Evolutionary conservation across 2,329 filamentous ascomycete genomes (phyloP).

Genomic region (Monilinia fructicola): DNA sequence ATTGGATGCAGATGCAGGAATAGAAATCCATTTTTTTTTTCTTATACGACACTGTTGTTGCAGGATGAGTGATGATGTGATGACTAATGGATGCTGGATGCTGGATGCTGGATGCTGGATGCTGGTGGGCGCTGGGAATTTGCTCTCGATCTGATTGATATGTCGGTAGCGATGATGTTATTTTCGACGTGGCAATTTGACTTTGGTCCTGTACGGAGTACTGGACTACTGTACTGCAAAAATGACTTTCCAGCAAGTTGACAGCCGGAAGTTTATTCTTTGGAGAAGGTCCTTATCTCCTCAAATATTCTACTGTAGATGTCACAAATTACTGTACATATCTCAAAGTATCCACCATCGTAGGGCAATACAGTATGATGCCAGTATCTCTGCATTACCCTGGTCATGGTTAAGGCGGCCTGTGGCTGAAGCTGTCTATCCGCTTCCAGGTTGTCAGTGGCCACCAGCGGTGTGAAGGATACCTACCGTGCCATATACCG

Average conservation of each 20-base stretch:
- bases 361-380: too few species aligned
- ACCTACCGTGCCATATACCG: background rate
- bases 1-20: too few species aligned
- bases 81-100: too few species aligned
- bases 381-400: background rate
- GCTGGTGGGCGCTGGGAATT: background rate
- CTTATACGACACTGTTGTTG: too few species aligned
- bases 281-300: background rate
- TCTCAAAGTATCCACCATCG: background rate
- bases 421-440: conserved; percentile 15
- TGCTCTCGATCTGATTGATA: background rate
- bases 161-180: background rate
- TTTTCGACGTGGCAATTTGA: background rate
- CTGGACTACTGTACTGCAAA: too few species aligned
- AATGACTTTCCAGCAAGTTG: background rate
- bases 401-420: conserved; percentile 1
- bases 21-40: background rate
- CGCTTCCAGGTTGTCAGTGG: too few species aligned
- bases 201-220: too few species aligned
- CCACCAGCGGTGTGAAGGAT: background rate
- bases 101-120: too few species aligned
- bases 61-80: background rate
- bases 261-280: conserved; percentile 6
- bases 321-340: too few species aligned
- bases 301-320: too few species aligned